Base-by-base conservation (phyloP, 805 yeast species). In the Saturnispora sekii region DNA sequence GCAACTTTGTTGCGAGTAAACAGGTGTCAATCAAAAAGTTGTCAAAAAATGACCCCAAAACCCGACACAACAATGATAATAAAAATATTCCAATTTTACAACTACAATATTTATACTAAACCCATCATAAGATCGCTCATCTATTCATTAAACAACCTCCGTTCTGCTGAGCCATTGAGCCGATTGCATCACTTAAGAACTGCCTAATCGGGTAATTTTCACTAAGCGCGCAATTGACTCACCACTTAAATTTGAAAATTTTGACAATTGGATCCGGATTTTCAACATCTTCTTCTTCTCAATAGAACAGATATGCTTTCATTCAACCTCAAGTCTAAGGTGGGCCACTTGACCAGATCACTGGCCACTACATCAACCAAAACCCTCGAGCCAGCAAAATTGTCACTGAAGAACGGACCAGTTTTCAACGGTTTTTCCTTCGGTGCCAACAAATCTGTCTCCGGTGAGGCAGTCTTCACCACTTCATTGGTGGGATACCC, bases 401-500 rank as follows among this genome's bases (percentile, higher is more conserved):
- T 90, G 56, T 82, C 95, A 21, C 81, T 90, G 56, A 79, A 89
- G 62, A 85, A 88, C 61, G 98, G 97, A 15, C 96, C 97, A 16
- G 81, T 86, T 30, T 87, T 87, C 70, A 79, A 76, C 57, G 99
- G 98, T 35, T 82, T 78, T 62, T 90, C 97, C 0, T 94, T 93
- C 60, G 99, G 99, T 59, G 96, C 97, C 36, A 79, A 87, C 64
- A 83, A 82, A 53, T 86, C 89, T 51, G 78, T 87, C 50, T 81
- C 94, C 48, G 99, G 99, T 51, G 99, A 93, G 66, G 95, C 96
- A 29, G 98, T 94, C 38, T 93, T 93, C 71, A 87, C 97, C 40
- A 94, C 99, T 31, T 93, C 97, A 7, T 73, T 94, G 64, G 98
- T 93, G 10, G 99, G 98, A 15, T 93, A 93, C 66, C 97, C 98